Conservation (phyloP, 371 early-diverging fungal species). For the Enterocytospora artemiae region DNA sequence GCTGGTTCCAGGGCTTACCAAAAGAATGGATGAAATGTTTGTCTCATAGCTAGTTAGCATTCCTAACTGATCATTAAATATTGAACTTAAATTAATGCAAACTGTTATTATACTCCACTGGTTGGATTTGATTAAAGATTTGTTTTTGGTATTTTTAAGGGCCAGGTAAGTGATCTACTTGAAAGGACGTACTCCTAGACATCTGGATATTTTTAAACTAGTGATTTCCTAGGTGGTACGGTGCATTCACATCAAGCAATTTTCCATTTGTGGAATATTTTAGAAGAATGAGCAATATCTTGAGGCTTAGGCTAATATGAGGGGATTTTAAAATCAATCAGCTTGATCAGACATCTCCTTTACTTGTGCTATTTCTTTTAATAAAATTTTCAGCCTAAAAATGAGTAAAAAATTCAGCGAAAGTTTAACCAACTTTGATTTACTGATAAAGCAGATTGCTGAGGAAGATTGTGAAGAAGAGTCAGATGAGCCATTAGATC, state of each 20-base stretch:
- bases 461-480: conserved; percentile 1
- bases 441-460: neutral
- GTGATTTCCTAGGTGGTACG: no score
- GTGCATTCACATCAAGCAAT: no score
- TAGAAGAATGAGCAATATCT: no score
- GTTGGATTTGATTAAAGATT: neutral
- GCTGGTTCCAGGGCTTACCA: neutral
- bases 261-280: no score
- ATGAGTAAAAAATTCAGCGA: neutral
- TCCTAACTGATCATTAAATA: neutral
- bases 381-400: neutral
- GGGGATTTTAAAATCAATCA: no score
- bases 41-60: neutral
- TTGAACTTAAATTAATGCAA: neutral
- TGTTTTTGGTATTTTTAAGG: neutral
- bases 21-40: neutral
- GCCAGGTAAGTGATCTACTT: neutral
- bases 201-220: no score
- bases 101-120: neutral
- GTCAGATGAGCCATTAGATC: neutral
- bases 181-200: no score
- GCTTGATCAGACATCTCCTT: no score
- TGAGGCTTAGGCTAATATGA: no score
- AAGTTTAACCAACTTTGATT: neutral
- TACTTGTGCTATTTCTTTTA: no score